phyloP scores from a whole-genome alignment of 2,329 filamentous ascomycete species.

The Phoma sp. region DNA sequence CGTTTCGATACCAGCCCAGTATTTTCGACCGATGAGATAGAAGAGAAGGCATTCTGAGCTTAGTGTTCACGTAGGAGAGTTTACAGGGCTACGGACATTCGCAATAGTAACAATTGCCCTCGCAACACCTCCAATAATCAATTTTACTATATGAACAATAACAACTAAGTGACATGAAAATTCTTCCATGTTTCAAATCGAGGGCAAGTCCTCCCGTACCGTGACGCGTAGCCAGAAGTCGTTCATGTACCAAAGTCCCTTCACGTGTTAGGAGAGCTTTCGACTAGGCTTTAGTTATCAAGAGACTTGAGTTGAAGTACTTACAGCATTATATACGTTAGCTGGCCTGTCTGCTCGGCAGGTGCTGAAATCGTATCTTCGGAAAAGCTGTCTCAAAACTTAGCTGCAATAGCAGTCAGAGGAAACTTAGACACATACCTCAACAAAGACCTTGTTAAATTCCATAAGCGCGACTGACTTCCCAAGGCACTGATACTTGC shows the following conservation, averaged over 20 bases:
- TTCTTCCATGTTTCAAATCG: no score
- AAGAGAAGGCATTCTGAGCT: no score
- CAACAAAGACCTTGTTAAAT: neutral
- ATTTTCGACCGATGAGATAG: no score
- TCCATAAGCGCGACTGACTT: neutral
- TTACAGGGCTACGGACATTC: no score
- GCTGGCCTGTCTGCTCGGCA: neutral
- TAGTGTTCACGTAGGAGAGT: no score
- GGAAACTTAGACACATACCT: neutral
- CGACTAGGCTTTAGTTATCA: no score
- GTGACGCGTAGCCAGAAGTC: neutral
- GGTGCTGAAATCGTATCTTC: neutral
- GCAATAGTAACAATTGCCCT: no score
- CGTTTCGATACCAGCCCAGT: no score
- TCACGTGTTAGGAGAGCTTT: no score
- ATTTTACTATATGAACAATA: no score
- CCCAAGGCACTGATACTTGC: constrained; percentile 17
- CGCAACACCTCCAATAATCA: no score
- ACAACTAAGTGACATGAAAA: no score
- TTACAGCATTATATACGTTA: neutral
- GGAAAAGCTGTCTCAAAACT: neutral
- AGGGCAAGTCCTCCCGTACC: neutral
- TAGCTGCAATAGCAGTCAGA: neutral
- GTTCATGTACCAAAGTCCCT: neutral
- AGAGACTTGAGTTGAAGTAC: neutral